A percentile compares a stretch with the other conserved stretches of the same genome.
These are phyloP conservation scores for Fusarium domesticum DNA, from an alignment of 2,329 filamentous ascomycete genomes.

Conservation along the genomic window DNA sequence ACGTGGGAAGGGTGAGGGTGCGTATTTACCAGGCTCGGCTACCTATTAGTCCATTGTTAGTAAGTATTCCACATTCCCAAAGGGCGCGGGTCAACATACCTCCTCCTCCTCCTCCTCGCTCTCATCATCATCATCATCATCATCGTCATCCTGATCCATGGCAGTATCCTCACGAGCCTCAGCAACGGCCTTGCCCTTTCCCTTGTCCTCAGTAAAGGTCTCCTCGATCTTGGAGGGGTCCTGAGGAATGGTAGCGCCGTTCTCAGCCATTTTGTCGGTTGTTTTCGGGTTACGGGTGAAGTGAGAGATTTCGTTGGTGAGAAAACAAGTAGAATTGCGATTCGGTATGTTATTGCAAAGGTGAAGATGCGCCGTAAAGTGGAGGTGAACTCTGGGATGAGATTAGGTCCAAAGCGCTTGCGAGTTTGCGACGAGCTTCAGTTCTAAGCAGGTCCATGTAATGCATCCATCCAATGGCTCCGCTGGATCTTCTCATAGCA, in stretches of 20 bases:
- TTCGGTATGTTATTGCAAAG: conserved; percentile 16
- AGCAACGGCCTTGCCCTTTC: conserved; percentile 76
- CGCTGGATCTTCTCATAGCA: conserved; percentile 29
- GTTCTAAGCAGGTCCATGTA: conserved; percentile 29
- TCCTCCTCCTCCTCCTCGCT: conserved; percentile 36
- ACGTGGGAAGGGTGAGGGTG: conserved; percentile 1
- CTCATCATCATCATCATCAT: conserved; percentile 65
- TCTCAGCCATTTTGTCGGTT: conserved; percentile 46
- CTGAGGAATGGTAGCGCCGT: conserved; percentile 47
- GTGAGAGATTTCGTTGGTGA: conserved; percentile 7
- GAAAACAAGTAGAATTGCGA: conserved; percentile 11
- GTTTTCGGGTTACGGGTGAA: background rate
- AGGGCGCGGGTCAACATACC: conserved; percentile 17
- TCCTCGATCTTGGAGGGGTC: conserved; percentile 40
- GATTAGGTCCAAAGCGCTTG: conserved; percentile 12
- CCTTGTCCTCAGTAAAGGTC: conserved; percentile 61
- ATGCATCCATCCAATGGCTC: conserved; percentile 6
- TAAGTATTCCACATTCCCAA: conserved; percentile 2
- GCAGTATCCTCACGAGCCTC: conserved; percentile 55
- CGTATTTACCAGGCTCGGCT: conserved; percentile 31
- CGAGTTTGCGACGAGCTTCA: conserved; percentile 23
- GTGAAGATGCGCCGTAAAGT: conserved; percentile 26
- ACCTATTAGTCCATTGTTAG: conserved; percentile 29
- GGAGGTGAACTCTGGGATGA: conserved; percentile 26
- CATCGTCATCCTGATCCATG: conserved; percentile 75